These are phyloP conservation scores for Nicotiana attenuata DNA, from an alignment of 257 asterid species.

Conservation along the genomic window DNA sequence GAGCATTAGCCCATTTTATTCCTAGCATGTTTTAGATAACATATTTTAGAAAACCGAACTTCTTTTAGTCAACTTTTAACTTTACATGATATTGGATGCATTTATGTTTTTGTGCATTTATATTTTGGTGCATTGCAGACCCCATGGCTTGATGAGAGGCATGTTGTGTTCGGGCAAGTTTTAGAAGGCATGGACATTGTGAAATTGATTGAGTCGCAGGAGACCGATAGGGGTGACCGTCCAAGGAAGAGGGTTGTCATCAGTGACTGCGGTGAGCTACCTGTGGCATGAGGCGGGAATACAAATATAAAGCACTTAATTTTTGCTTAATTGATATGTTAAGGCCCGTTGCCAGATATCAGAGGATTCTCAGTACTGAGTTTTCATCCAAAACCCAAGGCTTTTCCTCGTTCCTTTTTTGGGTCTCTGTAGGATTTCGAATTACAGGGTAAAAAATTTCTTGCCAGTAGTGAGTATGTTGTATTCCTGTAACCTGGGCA, in stretches of 20 bases:
- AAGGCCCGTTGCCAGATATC: conserved; percentile 16
- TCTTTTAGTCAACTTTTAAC: background rate
- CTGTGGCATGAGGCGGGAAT: conserved; percentile 38
- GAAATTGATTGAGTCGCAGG: conserved; percentile 61
- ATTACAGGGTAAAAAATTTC: conserved; percentile 6
- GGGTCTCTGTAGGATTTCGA: conserved; percentile 10
- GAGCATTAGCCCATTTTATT: background rate
- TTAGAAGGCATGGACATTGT: conserved; percentile 90
- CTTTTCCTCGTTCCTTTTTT: conserved; percentile 15
- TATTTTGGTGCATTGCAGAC: conserved; percentile 50
- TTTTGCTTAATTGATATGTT: background rate
- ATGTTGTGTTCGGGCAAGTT: conserved; percentile 96
- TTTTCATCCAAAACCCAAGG: conserved; percentile 20
- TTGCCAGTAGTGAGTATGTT: conserved; percentile 15
- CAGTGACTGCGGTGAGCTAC: conserved; percentile 90
- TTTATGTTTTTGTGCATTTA: too few species aligned
- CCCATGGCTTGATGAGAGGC: conserved; percentile 81
- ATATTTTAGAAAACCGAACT: background rate
- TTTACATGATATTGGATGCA: background rate
- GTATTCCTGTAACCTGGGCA: background rate
- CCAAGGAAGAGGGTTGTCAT: conserved; percentile 75
- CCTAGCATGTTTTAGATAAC: background rate
- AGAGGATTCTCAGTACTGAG: conserved; percentile 27
- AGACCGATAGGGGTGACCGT: conserved; percentile 92
- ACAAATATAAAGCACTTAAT: background rate